Evolutionary conservation across 192 early-diverging fungal genomes (phyloP).

Genomic region (Linnemannia hyalina): DNA sequence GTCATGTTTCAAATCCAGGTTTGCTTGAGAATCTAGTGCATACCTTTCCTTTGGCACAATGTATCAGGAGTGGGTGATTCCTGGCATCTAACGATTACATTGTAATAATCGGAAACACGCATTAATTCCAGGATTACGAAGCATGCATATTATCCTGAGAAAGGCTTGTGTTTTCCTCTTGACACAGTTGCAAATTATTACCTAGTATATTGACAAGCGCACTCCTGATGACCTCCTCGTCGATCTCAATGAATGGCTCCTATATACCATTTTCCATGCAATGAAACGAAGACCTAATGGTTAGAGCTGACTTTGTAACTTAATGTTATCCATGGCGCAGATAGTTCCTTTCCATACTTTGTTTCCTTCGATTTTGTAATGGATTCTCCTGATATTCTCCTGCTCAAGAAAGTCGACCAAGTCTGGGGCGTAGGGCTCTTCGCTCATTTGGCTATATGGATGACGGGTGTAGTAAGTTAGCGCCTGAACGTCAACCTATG

Average conservation of each 20-base stretch:
- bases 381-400: constrained; percentile 83
- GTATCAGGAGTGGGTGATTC: constrained; percentile 81
- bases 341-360: constrained; percentile 66
- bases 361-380: constrained; percentile 88
- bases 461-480: not conserved
- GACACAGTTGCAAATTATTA: constrained; percentile 1
- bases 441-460: constrained; percentile 68
- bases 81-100: constrained; percentile 42
- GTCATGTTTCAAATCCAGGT: not conserved
- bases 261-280: constrained; percentile 1
- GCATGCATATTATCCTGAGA: not conserved
- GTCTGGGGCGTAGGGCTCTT: constrained; percentile 76
- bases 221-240: constrained; percentile 63
- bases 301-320: not conserved
- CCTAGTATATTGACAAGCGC: constrained; percentile 66
- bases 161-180: not conserved
- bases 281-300: not conserved
- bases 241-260: constrained; percentile 74
- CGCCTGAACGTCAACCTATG: not conserved
- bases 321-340: no score
- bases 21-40: not conserved
- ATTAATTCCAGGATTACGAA: not conserved
- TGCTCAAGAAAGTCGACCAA: constrained; percentile 78
- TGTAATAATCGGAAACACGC: not conserved
- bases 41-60: constrained; percentile 96